These are phyloP conservation scores for Phytophthora europaea DNA, from an alignment of 352 stramenopile genomes.

Conservation along the genomic window DNA sequence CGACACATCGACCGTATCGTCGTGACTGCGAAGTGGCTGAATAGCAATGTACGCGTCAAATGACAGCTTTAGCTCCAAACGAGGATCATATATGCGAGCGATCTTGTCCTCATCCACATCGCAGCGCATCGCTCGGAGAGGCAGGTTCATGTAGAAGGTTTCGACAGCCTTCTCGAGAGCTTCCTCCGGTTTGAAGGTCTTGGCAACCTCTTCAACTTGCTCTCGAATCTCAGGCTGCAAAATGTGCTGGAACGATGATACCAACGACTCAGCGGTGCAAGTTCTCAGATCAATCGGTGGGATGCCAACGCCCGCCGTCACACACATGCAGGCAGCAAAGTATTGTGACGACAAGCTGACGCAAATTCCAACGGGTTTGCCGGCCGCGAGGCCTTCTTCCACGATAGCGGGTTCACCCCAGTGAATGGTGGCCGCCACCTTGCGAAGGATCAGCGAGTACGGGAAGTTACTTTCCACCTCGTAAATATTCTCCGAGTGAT, in stretches of 20 bases:
- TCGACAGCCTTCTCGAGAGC: slow-evolving; percentile 70
- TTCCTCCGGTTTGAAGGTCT: slow-evolving; percentile 67
- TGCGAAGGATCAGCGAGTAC: slow-evolving; percentile 87
- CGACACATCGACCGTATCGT: slow-evolving; percentile 35
- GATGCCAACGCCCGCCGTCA: slow-evolving; percentile 77
- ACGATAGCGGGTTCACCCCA: slow-evolving; percentile 79
- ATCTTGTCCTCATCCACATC: slow-evolving; percentile 48
- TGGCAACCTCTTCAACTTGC: slow-evolving; percentile 49
- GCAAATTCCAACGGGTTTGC: slow-evolving; percentile 90
- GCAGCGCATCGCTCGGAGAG: slow-evolving; percentile 47
- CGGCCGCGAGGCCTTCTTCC: slow-evolving; percentile 80
- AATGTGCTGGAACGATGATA: slow-evolving; percentile 71
- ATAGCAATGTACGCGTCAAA: slow-evolving; percentile 54
- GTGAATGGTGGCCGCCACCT: slow-evolving; percentile 85
- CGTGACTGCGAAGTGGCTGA: slow-evolving; percentile 38
- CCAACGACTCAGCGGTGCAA: slow-evolving; percentile 71
- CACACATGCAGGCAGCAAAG: slow-evolving; percentile 86
- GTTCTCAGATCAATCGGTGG: slow-evolving; percentile 66
- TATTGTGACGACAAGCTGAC: slow-evolving; percentile 92
- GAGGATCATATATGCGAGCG: slow-evolving; percentile 50
- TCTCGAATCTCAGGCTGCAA: slow-evolving; percentile 47
- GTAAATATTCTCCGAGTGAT: slow-evolving; percentile 48
- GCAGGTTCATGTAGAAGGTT: slow-evolving; percentile 67
- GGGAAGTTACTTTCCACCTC: slow-evolving; percentile 48
- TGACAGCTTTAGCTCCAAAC: slow-evolving; percentile 51